Evolutionary conservation across 352 stramenopile genomes (phyloP), one percentile per base, ranked within the genome.

Genomic region (Phytophthora pinifolia): DNA sequence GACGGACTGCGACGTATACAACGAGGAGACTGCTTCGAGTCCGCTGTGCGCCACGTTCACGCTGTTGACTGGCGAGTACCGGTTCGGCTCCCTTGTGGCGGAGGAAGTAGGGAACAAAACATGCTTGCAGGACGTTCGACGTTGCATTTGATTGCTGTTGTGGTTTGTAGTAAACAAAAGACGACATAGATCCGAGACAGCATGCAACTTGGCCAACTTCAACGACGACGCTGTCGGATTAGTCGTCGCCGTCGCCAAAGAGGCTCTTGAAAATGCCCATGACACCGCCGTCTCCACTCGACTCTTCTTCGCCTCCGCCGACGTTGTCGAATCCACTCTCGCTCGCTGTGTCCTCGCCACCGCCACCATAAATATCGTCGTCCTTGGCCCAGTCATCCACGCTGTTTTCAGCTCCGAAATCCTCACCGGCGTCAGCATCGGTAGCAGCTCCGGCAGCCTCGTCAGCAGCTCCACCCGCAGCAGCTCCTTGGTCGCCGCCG

Each of bases 241-340:
- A 65, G 25, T 68, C 54, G 10, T 68, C 60, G 31, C 67, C 59
- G n/a, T 70, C 47, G 5, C 72, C 60, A 22, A 89, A 89, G 35
- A 88, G 70, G 20, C 67, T 74, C 14, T 78, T 57, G 54, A 91
- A 85, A 46, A 89, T 72, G 38, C 82, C 68, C 54, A 84, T 74
- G 35, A 91, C 56, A 29, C 25, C 25, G 7, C 61, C 62, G 18
- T 45, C 60, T n/a, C 74, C 64, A 14, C 72, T 62, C 4, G 53
- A 65, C 18, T 72, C 56, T 8, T 64, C 57, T 9, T 67, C 56
- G 2, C 57, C 61, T 8, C 38, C 34, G 4, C 45, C 67, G 15
- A 62, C 46, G 4, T 67, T 60, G 9, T 66, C 38, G 14, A 54
- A 63, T 1, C 48, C 50, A n/a, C 48, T 62, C 1, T 32, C 44